Evolutionary conservation across 805 yeast species (phyloP).

Genomic region (Candida krabiensis): DNA sequence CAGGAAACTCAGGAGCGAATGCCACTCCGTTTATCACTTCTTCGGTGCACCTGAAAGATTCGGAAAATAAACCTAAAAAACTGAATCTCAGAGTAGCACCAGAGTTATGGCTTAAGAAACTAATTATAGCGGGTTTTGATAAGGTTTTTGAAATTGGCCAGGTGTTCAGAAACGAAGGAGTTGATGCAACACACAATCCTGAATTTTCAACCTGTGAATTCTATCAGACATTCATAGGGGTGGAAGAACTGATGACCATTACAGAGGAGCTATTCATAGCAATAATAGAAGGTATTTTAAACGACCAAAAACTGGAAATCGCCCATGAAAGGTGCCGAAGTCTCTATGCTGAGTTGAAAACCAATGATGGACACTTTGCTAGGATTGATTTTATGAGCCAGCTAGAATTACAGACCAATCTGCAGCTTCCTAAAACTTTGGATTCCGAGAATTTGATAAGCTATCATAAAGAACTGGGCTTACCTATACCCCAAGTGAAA

Average conservation of each 20-base stretch:
- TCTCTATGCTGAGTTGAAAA: constrained; percentile 12
- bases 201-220: constrained; percentile 92
- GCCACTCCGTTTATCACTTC: constrained; percentile 82
- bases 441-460: constrained; percentile 39
- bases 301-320: constrained; percentile 14
- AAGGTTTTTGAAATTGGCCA: constrained; percentile 84
- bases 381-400: constrained; percentile 67
- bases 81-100: constrained; percentile 87
- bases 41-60: constrained; percentile 34
- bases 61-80: constrained; percentile 23
- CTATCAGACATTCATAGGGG: constrained; percentile 68
- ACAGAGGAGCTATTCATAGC: constrained; percentile 58
- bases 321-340: constrained; percentile 26
- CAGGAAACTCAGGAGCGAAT: constrained; percentile 77
- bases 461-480: constrained; percentile 40
- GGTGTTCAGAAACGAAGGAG: constrained; percentile 87
- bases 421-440: constrained; percentile 45
- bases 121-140: constrained; percentile 84
- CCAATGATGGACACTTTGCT: constrained; percentile 31
- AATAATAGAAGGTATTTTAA: constrained; percentile 37
- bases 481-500: constrained; percentile 34
- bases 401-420: constrained; percentile 54
- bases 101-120: constrained; percentile 86
- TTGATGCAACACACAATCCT: constrained; percentile 91
- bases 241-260: constrained; percentile 63